A percentile compares a stretch with the other conserved stretches of the same genome.
phyloP scores from a whole-genome alignment of 495 filamentous ascomycete genomes.

The Lasiosphaeria ovina region DNA sequence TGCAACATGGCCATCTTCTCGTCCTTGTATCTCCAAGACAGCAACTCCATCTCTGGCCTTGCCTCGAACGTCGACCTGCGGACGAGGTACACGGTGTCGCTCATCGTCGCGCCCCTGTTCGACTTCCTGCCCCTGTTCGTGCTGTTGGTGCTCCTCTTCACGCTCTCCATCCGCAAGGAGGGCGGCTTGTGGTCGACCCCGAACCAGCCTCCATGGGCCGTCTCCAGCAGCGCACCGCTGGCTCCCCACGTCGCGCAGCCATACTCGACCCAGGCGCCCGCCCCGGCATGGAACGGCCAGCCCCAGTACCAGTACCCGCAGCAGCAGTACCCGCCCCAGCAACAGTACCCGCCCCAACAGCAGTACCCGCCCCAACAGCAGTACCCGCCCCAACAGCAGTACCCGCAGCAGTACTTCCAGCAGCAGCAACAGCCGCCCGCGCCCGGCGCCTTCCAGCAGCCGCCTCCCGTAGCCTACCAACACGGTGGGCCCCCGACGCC shows the following conservation, averaged over 20 bases:
- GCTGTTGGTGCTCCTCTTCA: constrained; percentile 20
- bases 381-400: neutral
- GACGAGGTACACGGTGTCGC: neutral
- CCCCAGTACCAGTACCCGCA: neutral
- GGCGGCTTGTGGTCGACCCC: constrained; percentile 19
- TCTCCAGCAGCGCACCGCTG: neutral
- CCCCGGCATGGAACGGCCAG: neutral
- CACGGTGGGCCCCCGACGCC: neutral
- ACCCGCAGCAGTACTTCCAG: neutral
- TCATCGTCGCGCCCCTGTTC: constrained; percentile 18
- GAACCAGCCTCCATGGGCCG: constrained; percentile 6
- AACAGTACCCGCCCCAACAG: neutral
- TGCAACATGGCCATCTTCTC: constrained; percentile 14
- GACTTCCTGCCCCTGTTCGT: constrained; percentile 17
- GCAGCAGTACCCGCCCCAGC: neutral
- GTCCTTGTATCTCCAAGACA: neutral
- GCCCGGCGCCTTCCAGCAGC: neutral
- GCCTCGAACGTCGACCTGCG: neutral
- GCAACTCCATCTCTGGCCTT: neutral
- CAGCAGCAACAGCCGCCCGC: neutral
- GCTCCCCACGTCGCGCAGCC: neutral
- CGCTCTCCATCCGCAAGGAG: constrained; percentile 13
- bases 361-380: neutral
- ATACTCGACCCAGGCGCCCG: neutral
- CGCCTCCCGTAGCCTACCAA: neutral